These are phyloP conservation scores for Tulasnella sp. DNA, from an alignment of 768 basidiomycete species.

Conservation along the genomic window DNA sequence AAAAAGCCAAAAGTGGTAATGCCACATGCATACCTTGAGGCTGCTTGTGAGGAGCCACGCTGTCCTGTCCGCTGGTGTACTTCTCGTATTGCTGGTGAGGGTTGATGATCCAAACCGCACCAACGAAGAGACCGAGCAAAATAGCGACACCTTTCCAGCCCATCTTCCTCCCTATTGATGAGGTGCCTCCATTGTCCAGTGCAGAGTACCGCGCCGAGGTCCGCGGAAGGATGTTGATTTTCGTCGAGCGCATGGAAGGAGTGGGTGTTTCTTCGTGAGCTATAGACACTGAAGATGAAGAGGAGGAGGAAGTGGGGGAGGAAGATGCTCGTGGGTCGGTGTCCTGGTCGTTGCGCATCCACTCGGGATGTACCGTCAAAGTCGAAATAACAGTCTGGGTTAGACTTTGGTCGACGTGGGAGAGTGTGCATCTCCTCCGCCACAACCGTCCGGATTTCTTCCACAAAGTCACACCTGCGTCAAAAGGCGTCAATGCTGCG, in stretches of 20 bases:
- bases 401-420: neutral
- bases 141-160: constrained; percentile 1
- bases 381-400: neutral
- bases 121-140: constrained; percentile 2
- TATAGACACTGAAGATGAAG: neutral
- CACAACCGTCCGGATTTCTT: neutral
- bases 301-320: neutral
- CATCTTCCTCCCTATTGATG: neutral
- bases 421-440: neutral
- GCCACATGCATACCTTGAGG: neutral
- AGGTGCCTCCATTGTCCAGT: neutral
- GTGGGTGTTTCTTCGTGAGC: constrained; percentile 1
- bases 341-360: constrained; percentile 2
- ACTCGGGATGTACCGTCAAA: neutral
- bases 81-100: constrained; percentile 1
- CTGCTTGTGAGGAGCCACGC: neutral
- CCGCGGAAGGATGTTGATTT: constrained; percentile 13
- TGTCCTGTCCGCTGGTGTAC: neutral
- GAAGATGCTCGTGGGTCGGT: neutral
- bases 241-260: constrained; percentile 6
- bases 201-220: neutral
- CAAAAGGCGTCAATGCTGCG: neutral
- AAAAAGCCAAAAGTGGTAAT: neutral
- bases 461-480: neutral
- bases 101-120: neutral